Conservation (phyloP, 106 monocot species). For the Dendrobium nobile region DNA sequence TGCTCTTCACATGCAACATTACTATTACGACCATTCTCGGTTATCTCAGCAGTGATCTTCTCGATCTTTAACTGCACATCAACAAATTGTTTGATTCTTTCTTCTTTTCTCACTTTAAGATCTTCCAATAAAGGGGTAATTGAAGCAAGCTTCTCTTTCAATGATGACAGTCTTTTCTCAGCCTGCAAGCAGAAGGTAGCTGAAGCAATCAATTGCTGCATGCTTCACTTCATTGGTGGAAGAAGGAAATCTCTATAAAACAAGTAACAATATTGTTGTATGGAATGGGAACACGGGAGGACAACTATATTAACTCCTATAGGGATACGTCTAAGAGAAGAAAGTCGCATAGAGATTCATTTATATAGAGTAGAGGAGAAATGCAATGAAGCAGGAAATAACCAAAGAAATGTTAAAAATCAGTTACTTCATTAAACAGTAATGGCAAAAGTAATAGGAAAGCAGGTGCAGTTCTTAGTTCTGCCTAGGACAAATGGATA, state of each 20-base stretch:
- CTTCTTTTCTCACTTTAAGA: constrained; percentile 53
- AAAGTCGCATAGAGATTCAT: background rate
- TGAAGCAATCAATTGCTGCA: background rate
- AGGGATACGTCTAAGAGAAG: background rate
- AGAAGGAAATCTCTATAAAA: background rate
- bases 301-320: background rate
- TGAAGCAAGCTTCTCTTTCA: constrained; percentile 67
- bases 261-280: background rate
- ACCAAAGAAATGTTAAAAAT: background rate
- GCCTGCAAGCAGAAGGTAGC: constrained; percentile 7
- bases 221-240: background rate
- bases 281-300: background rate
- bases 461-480: background rate
- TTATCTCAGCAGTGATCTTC: constrained; percentile 60
- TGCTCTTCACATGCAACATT: constrained; percentile 40
- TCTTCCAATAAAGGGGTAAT: constrained; percentile 59
- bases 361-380: background rate
- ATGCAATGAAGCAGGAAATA: background rate
- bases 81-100: constrained; percentile 58
- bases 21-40: constrained; percentile 20
- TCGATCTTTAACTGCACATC: constrained; percentile 60
- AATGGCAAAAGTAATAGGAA: background rate
- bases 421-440: background rate
- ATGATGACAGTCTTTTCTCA: constrained; percentile 32
- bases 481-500: background rate